Base-by-base conservation (phyloP, 2,329 filamentous ascomycete species). In the Niveomyces coronatus region DNA sequence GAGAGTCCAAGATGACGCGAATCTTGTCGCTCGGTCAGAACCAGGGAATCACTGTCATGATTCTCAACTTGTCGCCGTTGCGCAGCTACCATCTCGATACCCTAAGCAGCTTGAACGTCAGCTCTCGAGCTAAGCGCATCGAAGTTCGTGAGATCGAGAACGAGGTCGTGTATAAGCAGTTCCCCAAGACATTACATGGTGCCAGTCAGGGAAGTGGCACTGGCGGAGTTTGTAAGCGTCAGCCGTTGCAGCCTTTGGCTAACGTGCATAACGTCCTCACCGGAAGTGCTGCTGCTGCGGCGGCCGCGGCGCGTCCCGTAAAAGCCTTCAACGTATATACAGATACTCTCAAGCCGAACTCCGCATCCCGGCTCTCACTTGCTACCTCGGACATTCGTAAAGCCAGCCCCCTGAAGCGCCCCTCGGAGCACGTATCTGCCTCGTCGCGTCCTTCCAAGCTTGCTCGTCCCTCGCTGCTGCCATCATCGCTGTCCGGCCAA, bases 81-180 rank as follows among this genome's bases (percentile, higher is more conserved):
- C 78, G 85, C 45, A 87, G 85, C 49, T 96, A 94, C 55, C 89
- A 96, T 53, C 71, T 94, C 27, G 89, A 96, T 56, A 95, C 89
- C 0, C 70, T 95, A 5, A 94, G 85, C 60, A 94, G 88, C 45
- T 66, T 96, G 37, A 95, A 94, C 54, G 91, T 96, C 53, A 91
- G 88, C 52, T 95, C 91, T 36, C 76, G 89, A 9, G 93, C 89
- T 17, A 95, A 95, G 67, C 86, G 93, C 53, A 95, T 96, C 49
- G 89, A 96, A 58, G 82, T 94, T 9, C 81, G 86, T 35, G 91
- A 96, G 58, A 85, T 94, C 41, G 89, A 96, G 59, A 96, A 96
- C 53, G 87, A 95, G 53, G 82, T 93, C 4, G 80, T 94, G 28
- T 93, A 85, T 64, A 86, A 84, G 54, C 79, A 83, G 38, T 72